These are phyloP conservation scores for Aeminium ludgeri DNA, from an alignment of 495 filamentous ascomycete genomes.

Conservation along the genomic window DNA sequence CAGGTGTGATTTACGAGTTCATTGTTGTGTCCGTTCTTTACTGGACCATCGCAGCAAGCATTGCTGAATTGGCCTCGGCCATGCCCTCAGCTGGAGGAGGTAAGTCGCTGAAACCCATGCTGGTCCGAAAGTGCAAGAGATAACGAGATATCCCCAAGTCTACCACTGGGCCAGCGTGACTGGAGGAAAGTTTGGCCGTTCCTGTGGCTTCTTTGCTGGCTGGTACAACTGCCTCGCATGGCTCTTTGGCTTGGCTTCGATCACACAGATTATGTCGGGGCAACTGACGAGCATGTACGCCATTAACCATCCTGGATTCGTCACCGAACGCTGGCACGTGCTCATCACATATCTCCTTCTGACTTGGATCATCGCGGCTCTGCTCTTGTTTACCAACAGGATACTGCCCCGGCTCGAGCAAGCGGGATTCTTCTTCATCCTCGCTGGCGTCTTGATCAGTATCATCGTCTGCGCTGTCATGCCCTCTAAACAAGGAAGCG, in stretches of 20 bases:
- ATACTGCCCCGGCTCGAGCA: conserved; percentile 49
- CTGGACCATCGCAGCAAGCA: conserved; percentile 32
- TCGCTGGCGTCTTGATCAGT: conserved; percentile 51
- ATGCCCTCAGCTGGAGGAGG: conserved; percentile 61
- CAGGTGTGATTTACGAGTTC: conserved; percentile 21
- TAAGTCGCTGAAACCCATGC: no score
- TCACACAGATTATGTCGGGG: conserved; percentile 49
- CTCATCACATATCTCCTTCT: conserved; percentile 43
- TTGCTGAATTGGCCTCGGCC: conserved; percentile 53
- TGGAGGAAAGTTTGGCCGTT: conserved; percentile 48
- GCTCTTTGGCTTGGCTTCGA: conserved; percentile 49
- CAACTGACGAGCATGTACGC: conserved; percentile 56
- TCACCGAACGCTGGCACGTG: conserved; percentile 45
- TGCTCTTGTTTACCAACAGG: conserved; percentile 55
- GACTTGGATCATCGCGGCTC: conserved; percentile 45
- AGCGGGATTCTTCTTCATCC: conserved; percentile 49
- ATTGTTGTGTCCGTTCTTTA: conserved; percentile 40
- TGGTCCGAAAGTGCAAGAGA: no score
- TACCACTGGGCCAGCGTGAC: conserved; percentile 78
- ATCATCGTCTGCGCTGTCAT: conserved; percentile 61
- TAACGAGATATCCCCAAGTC: conserved; percentile 18
- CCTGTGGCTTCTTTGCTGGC: conserved; percentile 61
- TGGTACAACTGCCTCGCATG: conserved; percentile 72
- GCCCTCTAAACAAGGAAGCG: conserved; percentile 30
- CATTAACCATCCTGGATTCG: conserved; percentile 47